Percentiles rank a stretch among this genome's conserved stretches.
These are phyloP conservation scores for Glarea lozoyensis DNA, from an alignment of 495 filamentous ascomycete genomes.

Conservation along the genomic window DNA sequence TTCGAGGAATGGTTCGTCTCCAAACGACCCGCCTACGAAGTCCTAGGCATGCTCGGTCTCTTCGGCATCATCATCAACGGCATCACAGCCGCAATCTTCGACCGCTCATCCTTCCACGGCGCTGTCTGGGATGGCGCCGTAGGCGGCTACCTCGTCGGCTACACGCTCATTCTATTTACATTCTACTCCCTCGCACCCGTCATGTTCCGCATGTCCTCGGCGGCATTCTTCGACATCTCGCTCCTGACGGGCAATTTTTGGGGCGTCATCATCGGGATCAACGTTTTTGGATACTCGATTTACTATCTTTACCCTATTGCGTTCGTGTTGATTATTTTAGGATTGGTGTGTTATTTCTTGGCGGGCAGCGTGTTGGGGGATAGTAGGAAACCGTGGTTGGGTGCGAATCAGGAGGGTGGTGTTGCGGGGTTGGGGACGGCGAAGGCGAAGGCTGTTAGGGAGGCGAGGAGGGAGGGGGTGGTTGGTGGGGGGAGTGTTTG, in stretches of 20 bases:
- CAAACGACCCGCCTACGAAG: constrained; percentile 83
- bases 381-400: constrained; percentile 90
- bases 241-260: constrained; percentile 95
- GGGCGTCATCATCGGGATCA: constrained; percentile 83
- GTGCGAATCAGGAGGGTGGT: constrained; percentile 72
- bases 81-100: constrained; percentile 82
- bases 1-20: constrained; percentile 89
- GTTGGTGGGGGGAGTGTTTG: constrained; percentile 5
- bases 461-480: constrained; percentile 24
- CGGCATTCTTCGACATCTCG: constrained; percentile 95
- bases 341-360: constrained; percentile 75
- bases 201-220: constrained; percentile 76
- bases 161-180: constrained; percentile 68
- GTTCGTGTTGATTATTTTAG: constrained; percentile 82
- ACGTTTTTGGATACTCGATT: constrained; percentile 71
- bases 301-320: constrained; percentile 94
- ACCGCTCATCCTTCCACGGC: constrained; percentile 57
- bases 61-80: constrained; percentile 91
- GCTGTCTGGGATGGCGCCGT: constrained; percentile 63
- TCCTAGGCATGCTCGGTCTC: constrained; percentile 81
- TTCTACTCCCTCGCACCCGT: constrained; percentile 88
- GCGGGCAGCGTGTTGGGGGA: constrained; percentile 75
- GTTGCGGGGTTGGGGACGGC: constrained; percentile 81
- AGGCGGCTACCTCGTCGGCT: constrained; percentile 76
- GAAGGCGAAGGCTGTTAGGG: constrained; percentile 63